These are phyloP conservation scores for Nematocida ausubeli DNA, from an alignment of 371 early-diverging fungal species.

Conservation along the genomic window DNA sequence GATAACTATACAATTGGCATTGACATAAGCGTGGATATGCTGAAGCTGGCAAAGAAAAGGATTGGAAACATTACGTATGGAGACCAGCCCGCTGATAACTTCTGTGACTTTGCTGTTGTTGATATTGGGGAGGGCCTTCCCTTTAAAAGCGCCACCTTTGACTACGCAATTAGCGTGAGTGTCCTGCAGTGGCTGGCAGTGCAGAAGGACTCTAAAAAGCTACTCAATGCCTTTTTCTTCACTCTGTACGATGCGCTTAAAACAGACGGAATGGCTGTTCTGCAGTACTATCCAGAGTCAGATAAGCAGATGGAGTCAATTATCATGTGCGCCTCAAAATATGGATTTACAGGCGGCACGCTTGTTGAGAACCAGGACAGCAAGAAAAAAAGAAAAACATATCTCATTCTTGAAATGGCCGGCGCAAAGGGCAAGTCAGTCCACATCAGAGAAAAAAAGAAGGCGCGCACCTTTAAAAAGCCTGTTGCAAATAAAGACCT, in stretches of 20 bases:
- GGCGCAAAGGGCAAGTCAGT: conserved; percentile 17
- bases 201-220: conserved; percentile 75
- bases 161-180: conserved; percentile 92
- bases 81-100: conserved; percentile 32
- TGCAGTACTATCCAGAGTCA: conserved; percentile 96
- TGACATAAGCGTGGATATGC: conserved; percentile 54
- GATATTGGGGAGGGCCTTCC: conserved; percentile 90
- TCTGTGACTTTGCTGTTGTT: conserved; percentile 68
- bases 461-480: background rate
- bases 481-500: conserved; percentile 61
- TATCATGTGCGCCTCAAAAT: conserved; percentile 76
- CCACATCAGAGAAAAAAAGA: conserved; percentile 1
- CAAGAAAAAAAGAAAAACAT: conserved; percentile 75
- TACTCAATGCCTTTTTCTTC: conserved; percentile 80
- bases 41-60: conserved; percentile 34
- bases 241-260: conserved; percentile 79
- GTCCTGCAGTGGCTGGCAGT: conserved; percentile 97
- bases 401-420: conserved; percentile 49
- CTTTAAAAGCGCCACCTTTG: conserved; percentile 90
- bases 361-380: conserved; percentile 90
- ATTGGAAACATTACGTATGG: conserved; percentile 20
- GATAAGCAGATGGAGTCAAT: conserved; percentile 86
- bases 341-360: conserved; percentile 88
- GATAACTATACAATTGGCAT: conserved; percentile 68
- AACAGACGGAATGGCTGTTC: conserved; percentile 82